Conservation (phyloP, 345 rosid genomes). For the Rhodamnia argentea region DNA sequence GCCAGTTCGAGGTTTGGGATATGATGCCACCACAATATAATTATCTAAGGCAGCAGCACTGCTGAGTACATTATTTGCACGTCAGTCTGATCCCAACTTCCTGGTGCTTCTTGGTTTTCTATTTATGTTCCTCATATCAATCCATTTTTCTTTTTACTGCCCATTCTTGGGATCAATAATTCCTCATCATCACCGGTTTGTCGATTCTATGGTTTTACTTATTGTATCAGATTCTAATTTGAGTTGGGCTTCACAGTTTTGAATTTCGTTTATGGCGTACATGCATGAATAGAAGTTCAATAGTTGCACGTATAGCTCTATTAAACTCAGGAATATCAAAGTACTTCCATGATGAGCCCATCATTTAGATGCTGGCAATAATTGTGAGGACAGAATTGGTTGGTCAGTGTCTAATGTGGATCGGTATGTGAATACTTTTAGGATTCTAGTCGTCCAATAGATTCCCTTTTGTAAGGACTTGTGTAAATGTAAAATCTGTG, state of each 20-base stretch:
- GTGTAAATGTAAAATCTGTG: background rate
- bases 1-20: slow-evolving; percentile 14
- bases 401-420: background rate
- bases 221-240: no score
- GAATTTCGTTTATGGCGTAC: no score
- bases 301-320: background rate
- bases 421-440: background rate
- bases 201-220: no score
- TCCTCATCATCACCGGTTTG: background rate
- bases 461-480: background rate
- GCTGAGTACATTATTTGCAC: slow-evolving; percentile 47
- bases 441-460: background rate
- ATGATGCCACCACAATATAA: slow-evolving; percentile 28
- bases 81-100: slow-evolving; percentile 52
- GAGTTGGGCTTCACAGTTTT: no score
- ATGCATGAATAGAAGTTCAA: no score
- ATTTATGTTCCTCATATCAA: background rate
- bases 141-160: background rate
- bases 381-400: background rate
- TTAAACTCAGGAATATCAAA: background rate
- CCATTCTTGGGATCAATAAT: background rate
- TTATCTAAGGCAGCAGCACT: slow-evolving; percentile 29
- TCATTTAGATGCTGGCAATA: background rate
- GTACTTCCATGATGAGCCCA: background rate
- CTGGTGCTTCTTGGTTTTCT: background rate